Base-by-base conservation (phyloP, 768 basidiomycete species). In the Lactarius vividus region DNA sequence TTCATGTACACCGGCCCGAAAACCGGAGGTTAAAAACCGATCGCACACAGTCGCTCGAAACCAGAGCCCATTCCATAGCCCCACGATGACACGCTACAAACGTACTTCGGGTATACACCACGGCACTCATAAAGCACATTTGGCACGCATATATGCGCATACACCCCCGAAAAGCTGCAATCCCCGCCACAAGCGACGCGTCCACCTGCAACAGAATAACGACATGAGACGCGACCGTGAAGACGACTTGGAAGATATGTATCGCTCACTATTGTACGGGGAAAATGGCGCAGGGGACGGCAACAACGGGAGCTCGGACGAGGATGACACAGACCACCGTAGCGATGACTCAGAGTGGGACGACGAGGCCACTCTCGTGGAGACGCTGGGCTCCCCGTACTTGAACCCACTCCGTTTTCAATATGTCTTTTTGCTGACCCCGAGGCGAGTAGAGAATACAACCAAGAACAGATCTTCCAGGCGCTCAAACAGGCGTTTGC, bases 371-470 rank as follows among this genome's bases (percentile, higher is more conserved):
- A 59, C 57, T 13, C 57, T 67, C n/a, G 9, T 44, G 26, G 66
- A 63, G 28, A 62, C 62, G 26, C 52, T 66, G 13, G 61, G 57
- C 31, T 66, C 57, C 20, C 39, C 56, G 65, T 66, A 62, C 23
- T 59, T 20, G 16, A 58, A 10, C 13, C 20, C 1, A 35, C 23
- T 28, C 31, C 16, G 3, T 35, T n/a, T 31, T 2, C 15, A 1
- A 33, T 26, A 10, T 8, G 0, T 15, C 39, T 11, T 15, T 29
- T 58, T n/a, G 26, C 65, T 66, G 18, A 66, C 42, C 26, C 15
- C n/a, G n/a, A 35, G 20, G 40, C 23, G 13, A 20, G 52, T 20
- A 66, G 65, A 3, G 42, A 42, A 29, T 37, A 63, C 57, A 59
- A 40, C 39, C 20, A 53, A 37, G 40, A 20, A 9, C 28, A 59